Conservation (phyloP, 2,329 filamentous ascomycete genomes). For the Fragosphaeria purpurea region DNA sequence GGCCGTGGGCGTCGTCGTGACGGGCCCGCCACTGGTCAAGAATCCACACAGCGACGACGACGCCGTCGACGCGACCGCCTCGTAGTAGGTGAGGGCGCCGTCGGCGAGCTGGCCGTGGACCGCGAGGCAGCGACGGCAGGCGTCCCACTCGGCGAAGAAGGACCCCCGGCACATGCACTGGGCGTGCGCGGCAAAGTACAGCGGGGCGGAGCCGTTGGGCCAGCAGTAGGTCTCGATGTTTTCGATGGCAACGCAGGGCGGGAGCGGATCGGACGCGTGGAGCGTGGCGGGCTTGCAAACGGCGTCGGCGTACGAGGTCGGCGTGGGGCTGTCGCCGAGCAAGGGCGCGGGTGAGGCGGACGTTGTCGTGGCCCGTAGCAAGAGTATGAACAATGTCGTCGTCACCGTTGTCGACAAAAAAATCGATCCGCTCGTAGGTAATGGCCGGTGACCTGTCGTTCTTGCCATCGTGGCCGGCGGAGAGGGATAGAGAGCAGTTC, state of each 20-base stretch:
- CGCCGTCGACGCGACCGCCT: conserved; percentile 23
- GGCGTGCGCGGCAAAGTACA: conserved; percentile 20
- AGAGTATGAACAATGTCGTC: too few species aligned
- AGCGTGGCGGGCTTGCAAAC: conserved; percentile 16
- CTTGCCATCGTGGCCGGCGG: not conserved
- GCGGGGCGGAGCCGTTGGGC: conserved; percentile 22
- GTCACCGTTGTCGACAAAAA: too few species aligned
- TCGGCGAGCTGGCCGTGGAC: conserved; percentile 28
- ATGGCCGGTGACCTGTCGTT: conserved; percentile 3
- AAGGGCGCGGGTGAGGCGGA: not conserved
- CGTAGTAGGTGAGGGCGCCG: conserved; percentile 22
- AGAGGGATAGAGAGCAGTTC: not conserved
- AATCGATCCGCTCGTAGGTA: not conserved
- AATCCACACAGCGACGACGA: conserved; percentile 24
- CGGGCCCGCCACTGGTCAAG: not conserved
- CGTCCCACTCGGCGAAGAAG: conserved; percentile 32
- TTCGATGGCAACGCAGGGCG: conserved; percentile 24
- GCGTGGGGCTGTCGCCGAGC: not conserved
- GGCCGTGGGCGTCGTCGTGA: conserved; percentile 24
- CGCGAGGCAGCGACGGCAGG: conserved; percentile 29
- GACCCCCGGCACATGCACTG: conserved; percentile 29
- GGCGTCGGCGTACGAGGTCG: conserved; percentile 13
- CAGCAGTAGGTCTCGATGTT: conserved; percentile 24
- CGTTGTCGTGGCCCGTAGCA: too few species aligned
- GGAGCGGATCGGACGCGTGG: conserved; percentile 14